Conservation (phyloP, 2,329 filamentous ascomycete species). For the Fusarium xylarioides region DNA sequence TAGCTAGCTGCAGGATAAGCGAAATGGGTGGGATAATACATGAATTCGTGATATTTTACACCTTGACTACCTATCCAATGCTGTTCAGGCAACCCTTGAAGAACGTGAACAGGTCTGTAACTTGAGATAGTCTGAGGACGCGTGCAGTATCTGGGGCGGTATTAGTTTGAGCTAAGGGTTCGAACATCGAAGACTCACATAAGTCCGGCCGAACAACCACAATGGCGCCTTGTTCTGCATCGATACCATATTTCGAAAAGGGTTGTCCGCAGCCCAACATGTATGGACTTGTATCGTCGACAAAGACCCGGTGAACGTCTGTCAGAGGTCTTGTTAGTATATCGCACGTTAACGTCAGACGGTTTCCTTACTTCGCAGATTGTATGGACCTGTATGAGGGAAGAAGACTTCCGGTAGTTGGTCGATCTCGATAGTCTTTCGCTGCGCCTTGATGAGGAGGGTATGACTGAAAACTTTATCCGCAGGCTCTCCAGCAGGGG, state of each 20-base stretch:
- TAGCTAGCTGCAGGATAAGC: accelerated
- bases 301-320: constrained; percentile 28
- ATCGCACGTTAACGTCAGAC: accelerated
- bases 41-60: neutral
- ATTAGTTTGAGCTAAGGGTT: neutral
- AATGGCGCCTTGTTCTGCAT: constrained; percentile 7
- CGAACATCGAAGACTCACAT: constrained; percentile 3
- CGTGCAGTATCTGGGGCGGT: neutral
- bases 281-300: constrained; percentile 27
- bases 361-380: neutral
- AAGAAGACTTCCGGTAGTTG: constrained; percentile 24
- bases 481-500: accelerated
- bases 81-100: constrained; percentile 4
- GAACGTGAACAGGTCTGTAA: neutral
- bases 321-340: neutral
- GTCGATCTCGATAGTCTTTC: constrained; percentile 1
- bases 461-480: constrained; percentile 11
- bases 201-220: constrained; percentile 31
- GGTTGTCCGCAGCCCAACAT: constrained; percentile 12
- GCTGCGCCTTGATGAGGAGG: constrained; percentile 3
- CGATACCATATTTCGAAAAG: constrained; percentile 23
- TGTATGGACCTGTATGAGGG: constrained; percentile 9
- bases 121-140: neutral
- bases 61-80: neutral
- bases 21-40: too few relatives aligned